phyloP scores from a whole-genome alignment of 116 monocot species.

The Trichopus zeylanicus region DNA sequence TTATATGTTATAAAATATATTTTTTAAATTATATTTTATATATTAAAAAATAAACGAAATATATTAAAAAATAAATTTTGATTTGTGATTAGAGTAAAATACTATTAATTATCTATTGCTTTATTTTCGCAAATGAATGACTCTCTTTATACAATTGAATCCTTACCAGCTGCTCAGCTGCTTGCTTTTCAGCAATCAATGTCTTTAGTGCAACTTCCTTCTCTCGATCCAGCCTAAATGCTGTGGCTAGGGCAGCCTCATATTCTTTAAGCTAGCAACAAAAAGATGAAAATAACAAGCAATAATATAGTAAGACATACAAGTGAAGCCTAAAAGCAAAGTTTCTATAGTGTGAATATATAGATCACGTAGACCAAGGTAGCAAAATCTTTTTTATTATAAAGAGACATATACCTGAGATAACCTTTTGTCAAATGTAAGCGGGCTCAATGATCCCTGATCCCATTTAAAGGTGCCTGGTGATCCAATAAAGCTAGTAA shows the following conservation, averaged over 20 bases:
- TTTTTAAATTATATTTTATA: too few species aligned
- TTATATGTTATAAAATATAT: too few species aligned
- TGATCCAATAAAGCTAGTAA: slow-evolving; percentile 29
- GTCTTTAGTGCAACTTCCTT: slow-evolving; percentile 66
- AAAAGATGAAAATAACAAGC: neutral
- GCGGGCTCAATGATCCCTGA: slow-evolving; percentile 74
- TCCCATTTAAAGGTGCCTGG: slow-evolving; percentile 66
- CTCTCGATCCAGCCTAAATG: slow-evolving; percentile 68
- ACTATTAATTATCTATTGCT: too few species aligned
- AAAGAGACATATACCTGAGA: slow-evolving; percentile 49
- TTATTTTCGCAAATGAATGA: too few species aligned
- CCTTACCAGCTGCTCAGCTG: slow-evolving; percentile 81
- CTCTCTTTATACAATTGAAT: too few species aligned
- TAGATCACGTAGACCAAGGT: too few species aligned
- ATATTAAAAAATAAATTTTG: too few species aligned
- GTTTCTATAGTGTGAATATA: neutral
- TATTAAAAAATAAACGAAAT: too few species aligned
- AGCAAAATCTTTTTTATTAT: too few species aligned
- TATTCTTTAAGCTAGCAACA: slow-evolving; percentile 58
- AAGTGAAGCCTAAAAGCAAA: neutral
- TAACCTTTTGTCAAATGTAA: slow-evolving; percentile 71
- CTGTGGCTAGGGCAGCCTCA: slow-evolving; percentile 70
- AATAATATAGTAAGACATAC: neutral
- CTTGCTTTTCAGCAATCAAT: slow-evolving; percentile 51
- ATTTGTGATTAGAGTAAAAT: too few species aligned